Percentiles rank a stretch among this genome's conserved stretches.
phyloP scores from a whole-genome alignment of 139 green algal genomes.

The Spirogloea muscicola region DNA sequence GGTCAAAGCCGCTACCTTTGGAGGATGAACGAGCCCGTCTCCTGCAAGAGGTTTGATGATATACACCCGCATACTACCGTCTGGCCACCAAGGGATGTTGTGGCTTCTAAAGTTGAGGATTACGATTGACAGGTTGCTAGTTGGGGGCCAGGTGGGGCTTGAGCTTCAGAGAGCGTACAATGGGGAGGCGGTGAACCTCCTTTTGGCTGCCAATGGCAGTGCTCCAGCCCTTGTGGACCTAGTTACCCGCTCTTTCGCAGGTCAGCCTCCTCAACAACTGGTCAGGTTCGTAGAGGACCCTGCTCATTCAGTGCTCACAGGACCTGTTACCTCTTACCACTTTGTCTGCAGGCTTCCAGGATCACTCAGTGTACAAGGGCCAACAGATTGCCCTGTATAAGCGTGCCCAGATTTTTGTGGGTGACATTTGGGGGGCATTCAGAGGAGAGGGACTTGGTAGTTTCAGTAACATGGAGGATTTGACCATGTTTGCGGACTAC shows the following conservation, averaged over 20 bases:
- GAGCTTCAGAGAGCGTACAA: slow-evolving; percentile 49
- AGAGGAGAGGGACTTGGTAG: slow-evolving; percentile 62
- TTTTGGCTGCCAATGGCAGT: slow-evolving; percentile 59
- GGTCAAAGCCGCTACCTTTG: slow-evolving; percentile 57
- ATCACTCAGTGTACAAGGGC: slow-evolving; percentile 71
- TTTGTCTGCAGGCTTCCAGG: slow-evolving; percentile 84
- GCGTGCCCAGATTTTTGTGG: slow-evolving; percentile 91
- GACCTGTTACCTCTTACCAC: too few species aligned
- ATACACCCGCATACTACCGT: too few species aligned
- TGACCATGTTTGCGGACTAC: slow-evolving; percentile 96
- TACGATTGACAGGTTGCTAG: too few species aligned
- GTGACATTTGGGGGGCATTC: slow-evolving; percentile 84
- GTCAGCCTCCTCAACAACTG: neutral
- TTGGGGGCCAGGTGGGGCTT: slow-evolving; percentile 75
- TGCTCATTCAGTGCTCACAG: neutral
- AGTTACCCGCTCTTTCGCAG: slow-evolving; percentile 50
- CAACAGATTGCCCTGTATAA: slow-evolving; percentile 90
- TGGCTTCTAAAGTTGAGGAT: too few species aligned
- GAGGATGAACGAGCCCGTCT: slow-evolving; percentile 78
- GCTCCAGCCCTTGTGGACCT: slow-evolving; percentile 69
- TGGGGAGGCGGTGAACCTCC: slow-evolving; percentile 64
- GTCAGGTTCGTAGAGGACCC: neutral
- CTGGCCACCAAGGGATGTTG: too few species aligned
- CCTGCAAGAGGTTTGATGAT: too few species aligned
- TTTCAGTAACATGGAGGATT: slow-evolving; percentile 72